Base-by-base conservation (phyloP, 2,329 filamentous ascomycete species). In the Sarocladium brachiariae region DNA sequence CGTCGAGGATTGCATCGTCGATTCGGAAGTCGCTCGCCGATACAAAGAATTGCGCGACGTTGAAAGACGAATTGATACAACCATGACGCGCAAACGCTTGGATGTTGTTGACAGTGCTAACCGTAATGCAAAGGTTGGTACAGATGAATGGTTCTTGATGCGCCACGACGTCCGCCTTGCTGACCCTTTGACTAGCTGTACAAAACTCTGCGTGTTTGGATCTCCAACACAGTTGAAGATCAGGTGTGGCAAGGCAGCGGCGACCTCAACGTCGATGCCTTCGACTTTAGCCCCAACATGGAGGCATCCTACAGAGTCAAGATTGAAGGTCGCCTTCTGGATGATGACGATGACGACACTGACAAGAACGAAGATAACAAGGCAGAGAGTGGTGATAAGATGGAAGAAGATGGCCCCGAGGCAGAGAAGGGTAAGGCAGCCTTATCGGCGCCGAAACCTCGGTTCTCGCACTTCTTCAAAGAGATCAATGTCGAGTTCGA, bases 221-320 rank as follows among this genome's bases (percentile, higher is more conserved):
- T 99, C 61, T 91, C 84, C 61, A 99, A 99, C 68, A 96, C 90
- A 1, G 89, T 86, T 30, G 89, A 96, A 66, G 89, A 93, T 62
- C 93, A 99, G 70, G 84, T 87, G 27, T 97, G 93, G 93, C 93
- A 99, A 69, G 78, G 76, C 34, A 80, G 76, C 58, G 75, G 74
- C 35, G 46, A 49, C 21, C 73, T 86, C 53, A 84, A 84, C 54
- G 78, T 84, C 10, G 84, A 92, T 63, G 81, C 80, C 31, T 93
- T 93, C 57, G 90, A 95, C 63, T 91, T 95, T 61, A 84, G 83
- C 50, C 83, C 84, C 49, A 89, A 82, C 55, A 77, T 80, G 57
- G 86, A 90, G 58, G 86, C 89, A 2, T 87, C 84, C 10, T 99
- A 91, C 65, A 83, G 85, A 52, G 89, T 99, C 58, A 95, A 91